Conservation (phyloP, 768 basidiomycete genomes). For the Russula brevipes region DNA sequence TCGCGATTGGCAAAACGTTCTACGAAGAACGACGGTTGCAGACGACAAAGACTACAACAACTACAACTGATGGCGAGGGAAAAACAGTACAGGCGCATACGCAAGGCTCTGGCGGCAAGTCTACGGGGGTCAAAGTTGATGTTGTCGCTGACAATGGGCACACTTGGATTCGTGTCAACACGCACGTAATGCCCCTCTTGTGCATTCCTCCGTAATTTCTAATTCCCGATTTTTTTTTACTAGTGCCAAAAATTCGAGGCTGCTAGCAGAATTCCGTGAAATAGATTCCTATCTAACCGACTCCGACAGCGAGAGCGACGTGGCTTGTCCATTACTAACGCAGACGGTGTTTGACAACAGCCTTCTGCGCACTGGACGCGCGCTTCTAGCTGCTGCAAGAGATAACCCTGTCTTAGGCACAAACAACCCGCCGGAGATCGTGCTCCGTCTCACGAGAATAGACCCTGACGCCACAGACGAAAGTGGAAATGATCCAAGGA, state of each 20-base stretch:
- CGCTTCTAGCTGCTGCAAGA: conserved; percentile 59
- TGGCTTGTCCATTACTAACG: conserved; percentile 36
- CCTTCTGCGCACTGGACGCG: conserved; percentile 62
- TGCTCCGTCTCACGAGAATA: conserved; percentile 67
- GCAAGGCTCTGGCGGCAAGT: conserved; percentile 16
- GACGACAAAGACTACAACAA: too few species aligned
- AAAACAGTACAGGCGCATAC: conserved; percentile 12
- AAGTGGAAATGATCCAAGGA: conserved; percentile 46
- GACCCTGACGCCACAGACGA: conserved; percentile 38
- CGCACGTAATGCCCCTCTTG: conserved; percentile 47
- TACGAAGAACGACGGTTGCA: conserved; percentile 18
- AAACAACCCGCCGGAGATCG: conserved; percentile 43
- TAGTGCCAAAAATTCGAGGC: conserved; percentile 72
- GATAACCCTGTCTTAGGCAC: conserved; percentile 43
- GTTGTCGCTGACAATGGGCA: conserved; percentile 70
- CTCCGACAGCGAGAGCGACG: conserved; percentile 40
- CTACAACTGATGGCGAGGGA: background rate
- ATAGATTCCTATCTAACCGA: conserved; percentile 76
- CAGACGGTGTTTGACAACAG: conserved; percentile 65
- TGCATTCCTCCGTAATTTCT: conserved; percentile 11
- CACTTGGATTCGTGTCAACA: conserved; percentile 82
- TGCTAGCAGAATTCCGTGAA: conserved; percentile 78
- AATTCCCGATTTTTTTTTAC: background rate
- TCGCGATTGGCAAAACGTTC: conserved; percentile 56
- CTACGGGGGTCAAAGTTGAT: conserved; percentile 61